Evolutionary conservation across 192 early-diverging fungal genomes (phyloP).

Genomic region (Coemansia sp.): DNA sequence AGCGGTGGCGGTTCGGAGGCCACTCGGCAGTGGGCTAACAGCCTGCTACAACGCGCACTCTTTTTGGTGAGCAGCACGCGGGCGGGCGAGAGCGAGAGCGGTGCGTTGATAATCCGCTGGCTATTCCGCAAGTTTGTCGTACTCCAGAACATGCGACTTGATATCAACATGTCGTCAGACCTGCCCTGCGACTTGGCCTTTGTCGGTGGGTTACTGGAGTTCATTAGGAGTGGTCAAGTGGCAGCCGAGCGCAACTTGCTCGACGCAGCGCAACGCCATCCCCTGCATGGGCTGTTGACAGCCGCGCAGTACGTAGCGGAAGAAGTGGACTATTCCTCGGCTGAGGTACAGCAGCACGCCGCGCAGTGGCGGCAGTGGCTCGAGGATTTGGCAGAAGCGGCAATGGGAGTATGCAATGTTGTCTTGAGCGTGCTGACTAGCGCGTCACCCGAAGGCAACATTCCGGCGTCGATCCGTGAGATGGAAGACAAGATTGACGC

Average conservation of each 20-base stretch:
- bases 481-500: conserved; percentile 58
- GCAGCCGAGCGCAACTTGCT: conserved; percentile 53
- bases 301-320: conserved; percentile 62
- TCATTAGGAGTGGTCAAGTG: conserved; percentile 9
- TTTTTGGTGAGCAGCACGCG: conserved; percentile 63
- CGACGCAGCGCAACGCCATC: conserved; percentile 49
- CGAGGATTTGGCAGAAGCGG: conserved; percentile 46
- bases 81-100: conserved; percentile 81
- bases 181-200: conserved; percentile 15
- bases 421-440: conserved; percentile 73
- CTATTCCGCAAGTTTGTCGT: conserved; percentile 79
- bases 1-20: conserved; percentile 57
- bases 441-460: conserved; percentile 87
- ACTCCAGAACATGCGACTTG: conserved; percentile 32
- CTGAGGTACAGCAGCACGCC: conserved; percentile 44
- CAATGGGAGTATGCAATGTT: conserved; percentile 57
- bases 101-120: conserved; percentile 75
- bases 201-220: conserved; percentile 22
- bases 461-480: conserved; percentile 77
- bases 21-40: conserved; percentile 40
- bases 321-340: conserved; percentile 59
- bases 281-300: conserved; percentile 61
- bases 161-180: neutral
- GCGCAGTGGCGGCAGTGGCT: conserved; percentile 58
- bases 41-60: conserved; percentile 63